Conservation (phyloP, 2,329 filamentous ascomycete genomes). For the Ophiostoma montium region DNA sequence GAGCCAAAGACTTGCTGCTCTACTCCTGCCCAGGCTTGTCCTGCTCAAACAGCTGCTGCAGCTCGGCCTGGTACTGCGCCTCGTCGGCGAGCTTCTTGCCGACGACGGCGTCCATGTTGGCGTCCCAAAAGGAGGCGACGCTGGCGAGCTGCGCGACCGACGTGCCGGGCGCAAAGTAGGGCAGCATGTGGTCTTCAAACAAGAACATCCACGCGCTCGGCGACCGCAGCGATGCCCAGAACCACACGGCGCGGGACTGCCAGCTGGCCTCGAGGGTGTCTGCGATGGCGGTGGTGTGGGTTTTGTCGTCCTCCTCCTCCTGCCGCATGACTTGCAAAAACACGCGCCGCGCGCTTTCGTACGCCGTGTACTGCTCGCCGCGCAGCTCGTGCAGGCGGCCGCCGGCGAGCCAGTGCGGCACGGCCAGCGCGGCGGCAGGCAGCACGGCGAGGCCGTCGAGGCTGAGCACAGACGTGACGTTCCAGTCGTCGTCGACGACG, state of each 20-base stretch:
- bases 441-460: conserved; percentile 19
- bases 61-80: neutral
- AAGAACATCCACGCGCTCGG: neutral
- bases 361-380: conserved; percentile 5
- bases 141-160: neutral
- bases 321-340: conserved; percentile 10
- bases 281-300: neutral
- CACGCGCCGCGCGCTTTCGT: conserved; percentile 6
- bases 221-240: neutral
- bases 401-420: conserved; percentile 19
- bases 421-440: conserved; percentile 17
- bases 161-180: neutral
- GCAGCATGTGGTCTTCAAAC: neutral
- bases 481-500: conserved; percentile 21
- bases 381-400: conserved; percentile 6
- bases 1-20: too few relatives aligned
- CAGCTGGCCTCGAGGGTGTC: neutral
- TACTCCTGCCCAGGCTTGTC: too few relatives aligned
- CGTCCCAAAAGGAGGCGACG: neutral
- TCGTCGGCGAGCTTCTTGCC: neutral
- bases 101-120: neutral
- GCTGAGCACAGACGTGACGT: conserved; percentile 19
- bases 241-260: neutral
- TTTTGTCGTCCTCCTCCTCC: neutral
- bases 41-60: neutral